Conservation (phyloP, 2,329 filamentous ascomycete genomes). For the Verticillium nubilum region DNA sequence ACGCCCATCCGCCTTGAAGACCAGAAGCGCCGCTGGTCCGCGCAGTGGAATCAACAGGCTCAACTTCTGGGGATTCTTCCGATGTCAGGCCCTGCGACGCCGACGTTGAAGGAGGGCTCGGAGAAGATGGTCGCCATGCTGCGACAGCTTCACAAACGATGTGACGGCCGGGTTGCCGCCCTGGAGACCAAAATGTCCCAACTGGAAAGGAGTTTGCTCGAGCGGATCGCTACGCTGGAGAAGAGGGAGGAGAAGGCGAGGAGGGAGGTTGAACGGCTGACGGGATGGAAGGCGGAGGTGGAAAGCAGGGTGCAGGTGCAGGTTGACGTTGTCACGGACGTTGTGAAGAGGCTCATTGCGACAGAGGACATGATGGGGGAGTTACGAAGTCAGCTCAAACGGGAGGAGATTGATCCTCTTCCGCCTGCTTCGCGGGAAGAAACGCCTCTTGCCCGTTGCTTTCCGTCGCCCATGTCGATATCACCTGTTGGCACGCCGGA, state of each 20-base stretch:
- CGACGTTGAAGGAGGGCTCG: not conserved
- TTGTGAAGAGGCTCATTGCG: not conserved
- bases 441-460: not conserved
- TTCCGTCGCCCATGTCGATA: not conserved
- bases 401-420: not conserved
- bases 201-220: not conserved
- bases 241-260: not conserved
- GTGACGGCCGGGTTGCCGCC: not conserved
- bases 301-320: slow-evolving; percentile 4
- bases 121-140: not conserved
- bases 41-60: not conserved
- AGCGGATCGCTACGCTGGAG: not conserved
- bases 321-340: slow-evolving; percentile 1
- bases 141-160: not conserved
- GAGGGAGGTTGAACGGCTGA: not conserved
- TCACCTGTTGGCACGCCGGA: not conserved
- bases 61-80: not conserved
- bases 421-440: not conserved
- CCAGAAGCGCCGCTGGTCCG: not conserved
- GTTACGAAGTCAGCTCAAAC: not conserved
- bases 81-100: not conserved
- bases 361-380: not conserved
- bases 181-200: not conserved
- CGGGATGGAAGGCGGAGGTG: not conserved
- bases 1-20: not conserved